phyloP scores from a whole-genome alignment of 2,329 filamentous ascomycete genomes.

The Colletotrichum tabaci region DNA sequence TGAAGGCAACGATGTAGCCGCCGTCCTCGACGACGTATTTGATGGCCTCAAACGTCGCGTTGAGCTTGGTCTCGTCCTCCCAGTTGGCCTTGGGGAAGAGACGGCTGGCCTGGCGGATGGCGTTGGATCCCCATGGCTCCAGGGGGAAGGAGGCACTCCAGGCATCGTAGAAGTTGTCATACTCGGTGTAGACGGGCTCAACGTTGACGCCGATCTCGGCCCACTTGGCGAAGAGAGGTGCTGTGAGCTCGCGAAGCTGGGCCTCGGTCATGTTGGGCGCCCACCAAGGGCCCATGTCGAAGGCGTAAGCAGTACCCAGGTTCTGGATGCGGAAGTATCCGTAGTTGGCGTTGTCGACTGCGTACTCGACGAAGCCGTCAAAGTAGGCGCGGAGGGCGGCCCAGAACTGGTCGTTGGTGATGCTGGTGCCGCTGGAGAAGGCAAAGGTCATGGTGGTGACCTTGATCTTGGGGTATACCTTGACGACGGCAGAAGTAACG shows the following conservation, averaged over 20 bases:
- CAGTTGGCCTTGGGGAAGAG: conserved; percentile 54
- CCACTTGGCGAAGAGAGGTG: conserved; percentile 52
- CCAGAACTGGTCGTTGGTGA: conserved; percentile 51
- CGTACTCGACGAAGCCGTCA: conserved; percentile 47
- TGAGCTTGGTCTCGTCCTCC: conserved; percentile 46
- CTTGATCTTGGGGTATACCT: conserved; percentile 60
- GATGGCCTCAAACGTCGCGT: conserved; percentile 49
- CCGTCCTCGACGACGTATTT: conserved; percentile 47
- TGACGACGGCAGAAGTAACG: conserved; percentile 68
- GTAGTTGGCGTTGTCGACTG: conserved; percentile 45
- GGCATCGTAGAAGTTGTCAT: conserved; percentile 48
- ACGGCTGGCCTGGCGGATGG: conserved; percentile 47
- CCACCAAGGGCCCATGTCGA: conserved; percentile 50
- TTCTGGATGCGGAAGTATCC: conserved; percentile 48
- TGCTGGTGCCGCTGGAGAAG: conserved; percentile 49
- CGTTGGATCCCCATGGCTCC: conserved; percentile 46
- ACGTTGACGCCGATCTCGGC: conserved; percentile 49
- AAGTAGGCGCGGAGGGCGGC: conserved; percentile 47
- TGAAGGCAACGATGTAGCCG: conserved; percentile 50
- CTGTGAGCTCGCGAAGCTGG: conserved; percentile 54
- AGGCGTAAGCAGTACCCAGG: conserved; percentile 49
- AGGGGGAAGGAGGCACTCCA: conserved; percentile 48
- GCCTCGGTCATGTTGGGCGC: conserved; percentile 49
- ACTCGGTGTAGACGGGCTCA: conserved; percentile 47
- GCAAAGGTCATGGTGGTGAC: conserved; percentile 61